A percentile compares a stretch with the other conserved stretches of the same genome.
phyloP scores from a whole-genome alignment of 2,329 filamentous ascomycete genomes.

The Fragosphaeria purpurea region DNA sequence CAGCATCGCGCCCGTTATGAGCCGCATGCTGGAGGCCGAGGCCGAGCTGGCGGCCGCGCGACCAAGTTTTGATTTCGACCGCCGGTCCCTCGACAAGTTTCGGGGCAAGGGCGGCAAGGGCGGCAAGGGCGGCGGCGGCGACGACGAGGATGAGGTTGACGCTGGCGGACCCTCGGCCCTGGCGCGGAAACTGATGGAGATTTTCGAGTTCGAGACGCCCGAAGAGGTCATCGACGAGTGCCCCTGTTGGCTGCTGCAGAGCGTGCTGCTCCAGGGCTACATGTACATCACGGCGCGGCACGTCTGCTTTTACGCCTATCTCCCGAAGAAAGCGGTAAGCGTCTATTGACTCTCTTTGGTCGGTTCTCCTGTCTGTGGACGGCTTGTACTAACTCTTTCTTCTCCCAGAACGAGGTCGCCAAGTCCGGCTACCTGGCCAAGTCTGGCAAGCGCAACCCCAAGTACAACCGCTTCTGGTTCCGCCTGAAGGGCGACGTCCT shows the following conservation, averaged over 20 bases:
- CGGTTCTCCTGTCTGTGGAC: no score
- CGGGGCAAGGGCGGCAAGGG: not conserved
- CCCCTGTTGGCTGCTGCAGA: conserved; percentile 86
- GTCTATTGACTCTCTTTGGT: not conserved
- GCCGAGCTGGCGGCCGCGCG: conserved; percentile 48
- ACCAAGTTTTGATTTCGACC: conserved; percentile 47
- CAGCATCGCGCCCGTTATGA: conserved; percentile 61
- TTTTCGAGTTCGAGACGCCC: conserved; percentile 70
- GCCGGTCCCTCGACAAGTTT: conserved; percentile 28
- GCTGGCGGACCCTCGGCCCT: conserved; percentile 46
- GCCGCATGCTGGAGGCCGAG: conserved; percentile 64
- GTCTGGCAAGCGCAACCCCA: conserved; percentile 76
- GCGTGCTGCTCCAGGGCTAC: conserved; percentile 83
- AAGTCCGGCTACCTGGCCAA: conserved; percentile 88
- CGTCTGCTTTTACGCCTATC: conserved; percentile 93
- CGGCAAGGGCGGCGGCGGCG: not conserved
- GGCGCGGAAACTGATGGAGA: conserved; percentile 65
- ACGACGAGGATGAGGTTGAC: conserved; percentile 16
- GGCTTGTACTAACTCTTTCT: not conserved
- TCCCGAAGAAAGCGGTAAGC: conserved; percentile 80
- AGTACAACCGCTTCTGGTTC: conserved; percentile 89
- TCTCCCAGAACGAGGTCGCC: conserved; percentile 52
- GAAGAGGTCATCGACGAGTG: conserved; percentile 90
- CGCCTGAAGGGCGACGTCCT: conserved; percentile 83
- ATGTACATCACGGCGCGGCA: conserved; percentile 92